phyloP scores from a whole-genome alignment of 768 basidiomycete species.

The Pseudohyphozyma bogoriensis region DNA sequence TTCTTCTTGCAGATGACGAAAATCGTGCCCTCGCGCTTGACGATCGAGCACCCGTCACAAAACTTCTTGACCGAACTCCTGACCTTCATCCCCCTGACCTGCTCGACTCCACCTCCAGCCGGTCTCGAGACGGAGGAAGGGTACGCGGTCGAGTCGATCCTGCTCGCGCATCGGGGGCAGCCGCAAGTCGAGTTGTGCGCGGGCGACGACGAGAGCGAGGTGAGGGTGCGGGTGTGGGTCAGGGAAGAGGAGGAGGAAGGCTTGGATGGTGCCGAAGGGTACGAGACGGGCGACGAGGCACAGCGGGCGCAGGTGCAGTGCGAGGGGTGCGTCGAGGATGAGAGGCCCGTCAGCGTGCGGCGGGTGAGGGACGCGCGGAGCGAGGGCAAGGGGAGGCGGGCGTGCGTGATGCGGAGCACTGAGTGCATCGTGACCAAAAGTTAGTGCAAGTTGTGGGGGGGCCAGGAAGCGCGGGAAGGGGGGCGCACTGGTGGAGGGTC shows the following conservation, averaged over 20 bases:
- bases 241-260: background rate
- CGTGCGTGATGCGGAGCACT: no score
- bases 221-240: background rate
- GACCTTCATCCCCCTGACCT: constrained; percentile 74
- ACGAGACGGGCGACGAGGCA: constrained; percentile 8
- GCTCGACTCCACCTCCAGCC: background rate
- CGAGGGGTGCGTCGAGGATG: constrained; percentile 17
- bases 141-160: background rate
- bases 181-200: constrained; percentile 16
- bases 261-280: constrained; percentile 3
- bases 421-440: no score
- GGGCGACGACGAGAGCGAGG: constrained; percentile 4
- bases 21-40: constrained; percentile 77
- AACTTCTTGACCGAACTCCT: constrained; percentile 84
- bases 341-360: no score
- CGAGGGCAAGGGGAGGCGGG: no score
- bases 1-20: constrained; percentile 89
- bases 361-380: no score
- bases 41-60: constrained; percentile 87
- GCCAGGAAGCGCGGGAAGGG: no score
- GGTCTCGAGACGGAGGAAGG: background rate
- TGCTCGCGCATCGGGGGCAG: constrained; percentile 19
- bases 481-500: no score
- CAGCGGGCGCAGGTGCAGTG: constrained; percentile 23
- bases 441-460: no score